A percentile compares a stretch with the other conserved stretches of the same genome.
These are phyloP conservation scores for Botrytis aclada DNA, from an alignment of 2,329 filamentous ascomycete genomes.

Conservation along the genomic window DNA sequence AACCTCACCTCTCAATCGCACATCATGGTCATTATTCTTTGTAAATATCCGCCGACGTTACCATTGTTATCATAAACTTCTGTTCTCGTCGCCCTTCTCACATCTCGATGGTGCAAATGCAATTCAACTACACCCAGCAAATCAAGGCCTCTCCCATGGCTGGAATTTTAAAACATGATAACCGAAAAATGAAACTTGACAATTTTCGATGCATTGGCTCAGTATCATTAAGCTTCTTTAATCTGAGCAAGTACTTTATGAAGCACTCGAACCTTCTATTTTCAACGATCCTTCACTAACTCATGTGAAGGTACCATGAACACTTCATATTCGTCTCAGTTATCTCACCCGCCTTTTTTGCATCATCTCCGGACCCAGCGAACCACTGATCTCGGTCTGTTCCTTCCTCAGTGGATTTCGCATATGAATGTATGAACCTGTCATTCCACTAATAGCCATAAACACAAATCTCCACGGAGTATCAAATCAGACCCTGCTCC, in stretches of 20 bases:
- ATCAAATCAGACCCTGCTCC: not conserved
- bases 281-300: not conserved
- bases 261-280: not conserved
- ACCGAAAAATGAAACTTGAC: not conserved
- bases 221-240: not conserved
- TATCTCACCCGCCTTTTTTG: not conserved
- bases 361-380: not conserved
- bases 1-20: not conserved
- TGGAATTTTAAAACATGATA: not conserved
- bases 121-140: not conserved
- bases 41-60: not conserved
- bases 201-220: not conserved
- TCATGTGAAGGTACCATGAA: not conserved
- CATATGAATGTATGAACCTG: not conserved
- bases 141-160: not conserved
- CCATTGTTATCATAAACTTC: not conserved
- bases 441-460: not conserved
- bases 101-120: not conserved
- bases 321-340: not conserved
- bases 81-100: not conserved
- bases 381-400: not conserved
- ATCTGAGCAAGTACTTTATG: not conserved
- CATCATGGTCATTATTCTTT: not conserved
- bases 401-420: not conserved
- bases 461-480: not conserved